Percentiles rank a stretch among this genome's conserved stretches.
Evolutionary conservation across 192 early-diverging fungal genomes (phyloP).

Genomic region (Physocladia obscura): DNA sequence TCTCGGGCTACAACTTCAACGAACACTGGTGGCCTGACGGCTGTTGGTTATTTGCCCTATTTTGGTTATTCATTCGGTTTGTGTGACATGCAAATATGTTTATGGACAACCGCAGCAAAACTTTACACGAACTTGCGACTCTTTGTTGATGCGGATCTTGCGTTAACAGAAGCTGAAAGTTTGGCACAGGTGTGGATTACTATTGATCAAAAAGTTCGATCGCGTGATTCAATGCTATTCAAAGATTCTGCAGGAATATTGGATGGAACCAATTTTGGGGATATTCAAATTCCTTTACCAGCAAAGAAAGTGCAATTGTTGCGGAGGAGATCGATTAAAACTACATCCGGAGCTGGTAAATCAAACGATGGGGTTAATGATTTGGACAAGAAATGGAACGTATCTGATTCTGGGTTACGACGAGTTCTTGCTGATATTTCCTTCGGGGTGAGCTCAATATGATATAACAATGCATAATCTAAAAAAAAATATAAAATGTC

Average conservation of each 20-base stretch:
- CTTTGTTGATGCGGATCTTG: constrained; percentile 40
- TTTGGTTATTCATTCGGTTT: constrained; percentile 33
- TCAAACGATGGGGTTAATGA: neutral
- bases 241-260: constrained; percentile 24
- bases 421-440: constrained; percentile 51
- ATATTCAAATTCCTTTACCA: constrained; percentile 11
- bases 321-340: neutral
- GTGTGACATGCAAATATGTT: constrained; percentile 46
- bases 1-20: no score
- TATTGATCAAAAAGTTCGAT: constrained; percentile 3
- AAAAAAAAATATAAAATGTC: no score
- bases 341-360: neutral
- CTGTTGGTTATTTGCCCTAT: constrained; percentile 13
- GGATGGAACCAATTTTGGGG: constrained; percentile 17
- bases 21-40: no score
- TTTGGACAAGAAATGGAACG: constrained; percentile 32
- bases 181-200: constrained; percentile 35
- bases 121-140: constrained; percentile 39
- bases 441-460: constrained; percentile 50
- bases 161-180: constrained; percentile 47
- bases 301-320: neutral
- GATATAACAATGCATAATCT: no score
- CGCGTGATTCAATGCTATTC: neutral
- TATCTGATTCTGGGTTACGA: constrained; percentile 32
- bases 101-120: constrained; percentile 45